Evolutionary conservation across 768 basidiomycete genomes (phyloP), one percentile per base, ranked within the genome.

Genomic region (Austroboletus eburneus): DNA sequence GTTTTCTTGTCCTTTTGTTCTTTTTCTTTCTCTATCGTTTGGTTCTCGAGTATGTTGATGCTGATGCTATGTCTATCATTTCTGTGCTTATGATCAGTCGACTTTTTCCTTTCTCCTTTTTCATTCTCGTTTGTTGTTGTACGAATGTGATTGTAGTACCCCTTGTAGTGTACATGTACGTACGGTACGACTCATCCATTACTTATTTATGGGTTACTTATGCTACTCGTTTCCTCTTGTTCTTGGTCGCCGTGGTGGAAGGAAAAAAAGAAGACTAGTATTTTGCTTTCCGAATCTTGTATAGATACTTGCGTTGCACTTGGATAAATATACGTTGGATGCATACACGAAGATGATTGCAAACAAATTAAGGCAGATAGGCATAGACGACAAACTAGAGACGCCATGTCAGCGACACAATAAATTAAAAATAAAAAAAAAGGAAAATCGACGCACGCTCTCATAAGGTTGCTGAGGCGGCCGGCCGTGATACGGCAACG

Each of bases 391-490:
- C 59, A 59, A 76, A 73, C 72, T 74, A 52, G 23, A 48, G 3
- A 4, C 1, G 23, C 12, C 7, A 27, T 27, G 12, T n/a, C n/a
- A n/a, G n/a, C n/a, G n/a, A n/a, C 12, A 12, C 27, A 5, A 27
- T 27, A 12, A 27, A 12, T 27, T 27, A 27, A 12, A 27, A 27
- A 27, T 12, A 27, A 6, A 18, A 8, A 3, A 25, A 42, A 35
- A 3, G 34, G 23, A 34, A 5, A 4, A 38, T 20, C 21, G 17
- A 71, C 75, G 58, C 46, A 78, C 78, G 41, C 64, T 64, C 13
- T 76, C 73, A 64, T 87, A 87, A 18, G 84, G 85, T 36, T 69
- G 67, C 42, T 61, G 45, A 13, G 85, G 79, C 7, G 70, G 62
- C 52, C 73, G 64, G 0, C 85, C 85, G 56, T 71, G 71, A 32